Evolutionary conservation across 2,329 filamentous ascomycete genomes (phyloP), one percentile per base, ranked within the genome.

Genomic region (Nemania abortiva): DNA sequence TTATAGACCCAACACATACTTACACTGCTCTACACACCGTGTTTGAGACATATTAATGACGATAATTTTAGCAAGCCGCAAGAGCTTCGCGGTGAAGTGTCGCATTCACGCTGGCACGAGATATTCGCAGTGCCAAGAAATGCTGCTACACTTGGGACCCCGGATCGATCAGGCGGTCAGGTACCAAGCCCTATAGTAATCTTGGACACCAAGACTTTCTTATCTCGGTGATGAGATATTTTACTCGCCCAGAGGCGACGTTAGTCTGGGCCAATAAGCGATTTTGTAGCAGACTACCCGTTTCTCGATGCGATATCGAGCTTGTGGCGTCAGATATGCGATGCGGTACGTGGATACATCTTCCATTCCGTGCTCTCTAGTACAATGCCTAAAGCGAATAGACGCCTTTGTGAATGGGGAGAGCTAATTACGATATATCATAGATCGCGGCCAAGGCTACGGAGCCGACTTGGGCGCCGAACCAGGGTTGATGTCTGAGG

Each of bases 91-190:
- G 6, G 37, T 13, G 53, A 49, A 50, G 53, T 47, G 45, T 39
- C 34, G 20, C 56, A 53, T 57, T 52, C 55, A 56, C 24, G 34
- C 37, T 39, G 22, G 29, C 31, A 13, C 49, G n/a, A 50, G 39
- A 47, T n/a, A 15, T 15, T 34, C 22, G 20, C 13, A 29, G 20
- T 31, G 65, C 65, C 65, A 68, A 68, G 60, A 49, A 29, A 47
- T 20, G 24, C 52, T 45, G 27, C 47, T 9, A 29, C 5, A 42
- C n/a, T 22, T 1, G 31, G 29, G 50, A 53, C 50, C 13, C 11
- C 13, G 6, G 13, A 13, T 42, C 3, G 13, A 42, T 42, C 37
- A 42, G 6, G 37, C 37, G 37, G 47, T 22, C 18, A 37, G 37
- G 31, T 34, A 52, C 27, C 45, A 22, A 60, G 42, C 37, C 37